A percentile compares a stretch with the other conserved stretches of the same genome.
phyloP scores from a whole-genome alignment of 495 filamentous ascomycete genomes.

The Podospora comata region DNA sequence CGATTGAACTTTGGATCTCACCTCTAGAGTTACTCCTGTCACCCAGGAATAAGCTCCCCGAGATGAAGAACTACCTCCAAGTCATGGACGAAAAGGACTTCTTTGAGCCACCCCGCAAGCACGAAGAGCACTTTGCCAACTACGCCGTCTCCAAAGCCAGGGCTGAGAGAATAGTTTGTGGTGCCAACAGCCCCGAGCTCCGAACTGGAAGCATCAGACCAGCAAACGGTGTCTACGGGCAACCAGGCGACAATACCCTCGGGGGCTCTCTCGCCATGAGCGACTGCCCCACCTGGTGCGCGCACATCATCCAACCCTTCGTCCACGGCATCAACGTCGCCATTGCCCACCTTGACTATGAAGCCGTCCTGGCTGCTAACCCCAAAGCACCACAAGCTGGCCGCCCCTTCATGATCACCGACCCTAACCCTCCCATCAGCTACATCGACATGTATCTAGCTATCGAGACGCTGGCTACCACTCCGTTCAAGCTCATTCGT shows the following conservation, averaged over 20 bases:
- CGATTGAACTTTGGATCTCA: conserved; percentile 46
- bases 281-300: conserved; percentile 46
- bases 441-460: conserved; percentile 28
- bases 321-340: conserved; percentile 58
- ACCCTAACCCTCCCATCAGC: conserved; percentile 41
- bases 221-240: conserved; percentile 58
- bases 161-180: conserved; percentile 52
- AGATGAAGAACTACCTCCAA: conserved; percentile 46
- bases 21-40: conserved; percentile 42
- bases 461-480: conserved; percentile 31
- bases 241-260: conserved; percentile 52
- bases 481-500: conserved; percentile 33
- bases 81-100: conserved; percentile 47
- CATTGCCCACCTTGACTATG: conserved; percentile 57
- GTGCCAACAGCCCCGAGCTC: conserved; percentile 42
- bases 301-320: conserved; percentile 52
- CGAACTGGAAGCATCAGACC: conserved; percentile 58
- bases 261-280: conserved; percentile 39
- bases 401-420: conserved; percentile 40
- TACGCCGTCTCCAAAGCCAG: conserved; percentile 54
- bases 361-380: conserved; percentile 35
- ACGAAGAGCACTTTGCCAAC: conserved; percentile 55
- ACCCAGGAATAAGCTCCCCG: conserved; percentile 10
- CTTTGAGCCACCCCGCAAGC: conserved; percentile 38
- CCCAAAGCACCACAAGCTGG: conserved; percentile 35